Conservation (phyloP, 306 rosid genomes). For the Acmispon strigosus region DNA sequence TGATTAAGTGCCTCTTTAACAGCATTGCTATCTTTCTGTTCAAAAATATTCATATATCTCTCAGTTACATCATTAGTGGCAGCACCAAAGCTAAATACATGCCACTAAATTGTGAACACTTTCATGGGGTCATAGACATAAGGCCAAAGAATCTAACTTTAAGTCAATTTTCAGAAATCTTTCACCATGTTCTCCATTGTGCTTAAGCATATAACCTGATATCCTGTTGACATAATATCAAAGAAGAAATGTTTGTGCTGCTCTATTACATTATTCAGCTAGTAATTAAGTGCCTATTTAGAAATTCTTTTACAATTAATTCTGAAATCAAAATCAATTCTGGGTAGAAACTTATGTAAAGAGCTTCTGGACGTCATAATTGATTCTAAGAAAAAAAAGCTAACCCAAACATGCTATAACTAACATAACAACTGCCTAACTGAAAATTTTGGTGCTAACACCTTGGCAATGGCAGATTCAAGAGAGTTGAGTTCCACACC, state of each 20-base stretch:
- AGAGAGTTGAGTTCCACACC: conserved; percentile 70
- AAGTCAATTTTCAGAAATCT: background rate
- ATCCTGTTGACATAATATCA: too few species aligned
- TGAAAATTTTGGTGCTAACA: background rate
- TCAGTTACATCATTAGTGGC: conserved; percentile 2
- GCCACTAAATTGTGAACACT: background rate
- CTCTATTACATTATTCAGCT: background rate
- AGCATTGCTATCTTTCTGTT: conserved; percentile 77
- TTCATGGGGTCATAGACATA: background rate
- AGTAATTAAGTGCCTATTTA: too few species aligned
- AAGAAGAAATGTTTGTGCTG: background rate
- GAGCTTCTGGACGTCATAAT: too few species aligned
- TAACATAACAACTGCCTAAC: background rate
- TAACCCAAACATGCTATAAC: too few species aligned
- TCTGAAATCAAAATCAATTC: too few species aligned
- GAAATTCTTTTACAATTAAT: too few species aligned
- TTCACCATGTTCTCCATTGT: background rate
- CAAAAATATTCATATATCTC: background rate
- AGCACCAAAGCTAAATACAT: background rate
- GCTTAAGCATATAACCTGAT: background rate
- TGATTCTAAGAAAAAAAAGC: too few species aligned
- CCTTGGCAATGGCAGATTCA: conserved; percentile 75
- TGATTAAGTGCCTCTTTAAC: conserved; percentile 81
- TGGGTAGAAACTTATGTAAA: too few species aligned
- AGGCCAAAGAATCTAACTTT: background rate